phyloP scores from a whole-genome alignment of 768 basidiomycete genomes.

The Epithele typhae region DNA sequence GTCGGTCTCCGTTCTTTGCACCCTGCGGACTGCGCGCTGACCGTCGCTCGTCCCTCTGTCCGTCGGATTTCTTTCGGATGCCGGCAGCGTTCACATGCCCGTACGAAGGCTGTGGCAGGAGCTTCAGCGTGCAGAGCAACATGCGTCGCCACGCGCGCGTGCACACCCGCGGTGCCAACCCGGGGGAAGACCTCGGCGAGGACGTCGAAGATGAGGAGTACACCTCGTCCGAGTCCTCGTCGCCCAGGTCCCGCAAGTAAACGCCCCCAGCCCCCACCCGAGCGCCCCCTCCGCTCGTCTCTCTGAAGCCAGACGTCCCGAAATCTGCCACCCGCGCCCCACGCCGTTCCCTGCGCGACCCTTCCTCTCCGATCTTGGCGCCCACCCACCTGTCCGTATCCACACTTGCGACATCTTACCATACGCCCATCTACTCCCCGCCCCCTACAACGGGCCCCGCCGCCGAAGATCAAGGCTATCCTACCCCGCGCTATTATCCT shows the following conservation, averaged over 20 bases:
- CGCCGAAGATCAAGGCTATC: slow-evolving; percentile 1
- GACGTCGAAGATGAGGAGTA: slow-evolving; percentile 34
- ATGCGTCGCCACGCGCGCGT: slow-evolving; percentile 84
- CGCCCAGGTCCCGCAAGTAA: slow-evolving; percentile 9
- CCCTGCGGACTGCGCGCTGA: slow-evolving; percentile 3
- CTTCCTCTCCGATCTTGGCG: neutral
- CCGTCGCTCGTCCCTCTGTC: slow-evolving; percentile 12
- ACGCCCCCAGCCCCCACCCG: no score
- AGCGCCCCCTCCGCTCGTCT: neutral
- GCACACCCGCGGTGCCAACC: slow-evolving; percentile 37
- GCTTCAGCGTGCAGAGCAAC: slow-evolving; percentile 84
- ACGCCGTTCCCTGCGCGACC: neutral
- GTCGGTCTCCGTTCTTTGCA: slow-evolving; percentile 23
- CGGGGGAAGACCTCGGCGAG: slow-evolving; percentile 32
- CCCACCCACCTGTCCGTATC: no score
- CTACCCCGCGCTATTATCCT: slow-evolving; percentile 2
- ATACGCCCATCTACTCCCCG: no score
- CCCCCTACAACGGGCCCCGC: no score
- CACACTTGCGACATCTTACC: no score
- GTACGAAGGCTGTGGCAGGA: slow-evolving; percentile 68
- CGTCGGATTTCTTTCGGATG: no score
- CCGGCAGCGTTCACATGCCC: slow-evolving; percentile 71
- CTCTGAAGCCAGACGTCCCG: no score
- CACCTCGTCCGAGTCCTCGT: slow-evolving; percentile 10
- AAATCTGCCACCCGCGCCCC: neutral